A percentile compares a stretch with the other conserved stretches of the same genome.
Conservation (phyloP, 495 filamentous ascomycete species). For the Aspergillus sclerotioniger region DNA sequence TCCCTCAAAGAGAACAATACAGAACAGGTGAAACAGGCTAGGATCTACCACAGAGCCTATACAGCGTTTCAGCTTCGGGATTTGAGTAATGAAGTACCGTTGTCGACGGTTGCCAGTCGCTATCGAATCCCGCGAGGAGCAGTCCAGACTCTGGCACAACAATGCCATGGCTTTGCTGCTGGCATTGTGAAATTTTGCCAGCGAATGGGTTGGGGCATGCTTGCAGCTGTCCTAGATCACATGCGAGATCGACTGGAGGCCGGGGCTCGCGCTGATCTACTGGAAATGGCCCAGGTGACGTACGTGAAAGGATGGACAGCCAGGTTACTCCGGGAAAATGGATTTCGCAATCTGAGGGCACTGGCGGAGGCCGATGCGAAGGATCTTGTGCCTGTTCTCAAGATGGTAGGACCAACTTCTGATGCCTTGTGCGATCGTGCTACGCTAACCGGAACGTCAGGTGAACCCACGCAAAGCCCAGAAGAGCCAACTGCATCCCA, state of each 20-base stretch:
- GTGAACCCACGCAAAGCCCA: conserved; percentile 53
- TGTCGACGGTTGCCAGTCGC: conserved; percentile 65
- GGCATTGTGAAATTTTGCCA: conserved; percentile 76
- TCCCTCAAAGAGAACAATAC: conserved; percentile 61
- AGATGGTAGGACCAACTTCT: conserved; percentile 50
- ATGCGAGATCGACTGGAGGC: conserved; percentile 73
- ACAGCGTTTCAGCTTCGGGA: conserved; percentile 78
- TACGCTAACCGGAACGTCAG: conserved; percentile 12
- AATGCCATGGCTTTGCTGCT: conserved; percentile 75
- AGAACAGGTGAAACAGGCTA: conserved; percentile 57
- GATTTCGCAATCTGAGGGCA: conserved; percentile 63
- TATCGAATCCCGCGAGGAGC: conserved; percentile 68
- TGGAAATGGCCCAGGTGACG: conserved; percentile 71
- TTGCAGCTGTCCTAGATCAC: conserved; percentile 74
- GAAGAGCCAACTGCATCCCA: conserved; percentile 54
- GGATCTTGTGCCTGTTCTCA: conserved; percentile 66
- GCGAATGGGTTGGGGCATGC: conserved; percentile 69
- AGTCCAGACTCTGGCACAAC: conserved; percentile 71
- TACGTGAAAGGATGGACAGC: conserved; percentile 79
- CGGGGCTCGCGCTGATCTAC: conserved; percentile 69
- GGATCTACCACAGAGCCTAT: conserved; percentile 76
- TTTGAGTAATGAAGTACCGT: conserved; percentile 74
- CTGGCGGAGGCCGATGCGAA: conserved; percentile 67
- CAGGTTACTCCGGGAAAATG: conserved; percentile 74
- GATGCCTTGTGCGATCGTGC: neutral